Percentiles rank a stretch among this genome's conserved stretches.
phyloP scores from a whole-genome alignment of 2,329 filamentous ascomycete species.

The Nemania sp. region DNA sequence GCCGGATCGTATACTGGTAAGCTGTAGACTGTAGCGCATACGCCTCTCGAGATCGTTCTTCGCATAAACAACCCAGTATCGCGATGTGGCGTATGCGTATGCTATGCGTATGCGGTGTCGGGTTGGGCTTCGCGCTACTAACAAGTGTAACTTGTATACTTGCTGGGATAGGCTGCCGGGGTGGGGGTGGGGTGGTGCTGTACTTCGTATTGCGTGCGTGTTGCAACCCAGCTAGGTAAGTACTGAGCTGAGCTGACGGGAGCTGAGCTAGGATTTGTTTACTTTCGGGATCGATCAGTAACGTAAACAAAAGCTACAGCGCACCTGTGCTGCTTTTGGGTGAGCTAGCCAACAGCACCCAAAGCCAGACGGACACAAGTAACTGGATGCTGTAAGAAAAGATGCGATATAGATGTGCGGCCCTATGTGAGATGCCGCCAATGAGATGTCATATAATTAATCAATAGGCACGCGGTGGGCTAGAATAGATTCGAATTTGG shows the following conservation, averaged over 20 bases:
- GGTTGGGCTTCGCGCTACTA: conserved; percentile 1
- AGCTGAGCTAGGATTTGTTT: conserved; percentile 25
- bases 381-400: conserved; percentile 10
- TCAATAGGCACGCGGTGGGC: conserved; percentile 20
- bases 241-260: background rate
- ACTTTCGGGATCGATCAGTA: conserved; percentile 20
- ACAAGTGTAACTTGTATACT: no score
- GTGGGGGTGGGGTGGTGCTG: background rate
- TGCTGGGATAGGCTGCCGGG: background rate
- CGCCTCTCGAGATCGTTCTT: conserved; percentile 13
- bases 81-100: conserved; percentile 20
- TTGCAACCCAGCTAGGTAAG: background rate
- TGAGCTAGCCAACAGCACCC: background rate
- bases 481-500: conserved; percentile 11
- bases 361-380: conserved; percentile 1
- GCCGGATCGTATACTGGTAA: conserved; percentile 1
- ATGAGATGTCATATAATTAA: conserved; percentile 16
- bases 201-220: background rate
- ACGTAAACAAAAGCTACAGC: conserved; percentile 18
- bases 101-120: conserved; percentile 11
- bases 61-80: conserved; percentile 29
- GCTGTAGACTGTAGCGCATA: conserved; percentile 10
- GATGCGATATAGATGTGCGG: conserved; percentile 16
- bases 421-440: conserved; percentile 13
- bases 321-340: background rate